Evolutionary conservation across 139 green algal species (phyloP), one percentile per base, ranked within the genome.

Genomic region (Spirogloea muscicola): DNA sequence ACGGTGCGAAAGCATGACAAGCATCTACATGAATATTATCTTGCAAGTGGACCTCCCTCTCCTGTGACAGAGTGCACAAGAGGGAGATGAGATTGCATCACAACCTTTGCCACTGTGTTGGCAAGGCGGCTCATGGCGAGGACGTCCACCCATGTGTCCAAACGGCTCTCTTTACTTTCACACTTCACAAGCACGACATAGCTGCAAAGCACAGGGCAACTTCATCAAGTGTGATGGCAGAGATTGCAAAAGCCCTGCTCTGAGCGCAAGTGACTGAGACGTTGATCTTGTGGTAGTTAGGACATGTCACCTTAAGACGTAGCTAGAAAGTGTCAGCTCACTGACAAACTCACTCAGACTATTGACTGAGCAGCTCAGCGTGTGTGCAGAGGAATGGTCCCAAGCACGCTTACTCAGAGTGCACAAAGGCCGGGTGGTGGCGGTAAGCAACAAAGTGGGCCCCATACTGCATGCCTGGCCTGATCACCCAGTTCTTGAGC

Each of bases 341-440:
- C 21, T 21, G 46, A 21, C 46, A 55, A 16, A 38, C 4, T n/a
- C n/a, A n/a, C n/a, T n/a, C n/a, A n/a, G n/a, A n/a, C n/a, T n/a
- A n/a, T n/a, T n/a, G n/a, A n/a, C n/a, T n/a, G n/a, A n/a, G n/a
- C n/a, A n/a, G n/a, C n/a, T n/a, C n/a, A n/a, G n/a, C n/a, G n/a
- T n/a, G n/a, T n/a, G n/a, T n/a, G n/a, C n/a, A n/a, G n/a, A n/a
- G n/a, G n/a, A n/a, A n/a, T n/a, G n/a, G n/a, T n/a, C n/a, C n/a
- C n/a, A n/a, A n/a, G n/a, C n/a, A n/a, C n/a, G 27, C 6, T 6
- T 69, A 65, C 65, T 74, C 49, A 38, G 65, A 68, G 40, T 74
- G 65, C 3, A 74, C 65, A 27, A 74, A 66, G 7, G 65, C 51
- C 1, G 65, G 65, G 65, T 74, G 65, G 38, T 74, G 65, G 7